Percentiles rank a stretch among this genome's conserved stretches.
Evolutionary conservation across 2,329 filamentous ascomycete species (phyloP).

Genomic region (Aspergillus phoenicis): DNA sequence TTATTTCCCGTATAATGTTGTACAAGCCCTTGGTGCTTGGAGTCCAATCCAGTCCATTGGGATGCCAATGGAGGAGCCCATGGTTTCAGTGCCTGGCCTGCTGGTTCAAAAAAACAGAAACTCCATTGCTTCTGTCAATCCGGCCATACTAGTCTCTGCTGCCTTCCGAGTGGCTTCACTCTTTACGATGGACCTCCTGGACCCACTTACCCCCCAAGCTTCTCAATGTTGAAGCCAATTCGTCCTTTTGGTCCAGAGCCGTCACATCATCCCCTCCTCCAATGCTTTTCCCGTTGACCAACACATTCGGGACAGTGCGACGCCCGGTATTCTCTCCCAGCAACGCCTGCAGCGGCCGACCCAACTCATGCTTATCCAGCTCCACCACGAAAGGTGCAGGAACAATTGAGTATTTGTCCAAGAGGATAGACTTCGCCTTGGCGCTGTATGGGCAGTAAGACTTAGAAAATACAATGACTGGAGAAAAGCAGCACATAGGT

Average conservation of each 20-base stretch:
- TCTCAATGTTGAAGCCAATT: constrained; percentile 71
- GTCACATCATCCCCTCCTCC: constrained; percentile 87
- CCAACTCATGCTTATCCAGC: constrained; percentile 79
- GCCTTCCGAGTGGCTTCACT: constrained; percentile 8
- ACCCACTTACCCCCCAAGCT: constrained; percentile 72
- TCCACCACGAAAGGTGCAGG: constrained; percentile 87
- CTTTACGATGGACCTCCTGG: constrained; percentile 36
- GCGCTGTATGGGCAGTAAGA: constrained; percentile 86
- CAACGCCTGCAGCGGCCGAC: constrained; percentile 69
- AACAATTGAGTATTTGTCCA: constrained; percentile 80
- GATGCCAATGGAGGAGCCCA: neutral
- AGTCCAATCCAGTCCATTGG: neutral
- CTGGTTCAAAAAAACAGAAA: neutral
- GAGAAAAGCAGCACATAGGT: constrained; percentile 6
- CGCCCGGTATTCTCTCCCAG: constrained; percentile 75
- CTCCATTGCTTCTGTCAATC: neutral
- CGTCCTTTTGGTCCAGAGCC: constrained; percentile 67
- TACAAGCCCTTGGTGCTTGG: neutral
- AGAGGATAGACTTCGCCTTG: constrained; percentile 80
- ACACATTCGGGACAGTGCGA: constrained; percentile 85
- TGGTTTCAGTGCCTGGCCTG: neutral
- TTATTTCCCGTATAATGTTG: neutral
- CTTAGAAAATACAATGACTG: constrained; percentile 96
- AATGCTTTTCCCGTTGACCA: constrained; percentile 85
- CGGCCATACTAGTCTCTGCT: neutral